Evolutionary conservation across 148 eudicot genomes (phyloP), one percentile per base, ranked within the genome.

Genomic region (Simmondsia chinensis): DNA sequence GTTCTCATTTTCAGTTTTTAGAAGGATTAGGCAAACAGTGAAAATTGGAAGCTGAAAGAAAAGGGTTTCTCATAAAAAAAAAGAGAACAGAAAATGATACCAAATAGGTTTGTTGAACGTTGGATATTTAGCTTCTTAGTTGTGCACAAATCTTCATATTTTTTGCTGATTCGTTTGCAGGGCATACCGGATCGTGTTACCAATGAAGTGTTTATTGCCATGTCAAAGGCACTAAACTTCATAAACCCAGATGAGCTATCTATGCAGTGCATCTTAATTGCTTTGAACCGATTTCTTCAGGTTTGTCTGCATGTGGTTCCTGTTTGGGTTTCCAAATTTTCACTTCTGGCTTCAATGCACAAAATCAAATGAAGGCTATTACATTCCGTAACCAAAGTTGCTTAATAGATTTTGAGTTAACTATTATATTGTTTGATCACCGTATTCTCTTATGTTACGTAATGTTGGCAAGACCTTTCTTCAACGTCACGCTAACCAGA

Each of bases 141-240:
- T 14, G 3, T 20, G n/a, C 29, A 13, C 14, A 17, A 9, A 15
- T 20, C 26, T 44, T 42, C n/a, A n/a, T n/a, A n/a, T n/a, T n/a
- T 45, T 38, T 47, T 44, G 43, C 20, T 16, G 42, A 33, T 50
- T 48, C n/a, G n/a, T n/a, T 48, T 62, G 46, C 57, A 93, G 99
- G 99, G 96, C 19, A 33, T 93, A 63, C 99, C 99, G 39, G 99
- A 86, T 51, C 80, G 99, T 43, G 95, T 93, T 20, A 93, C 99
- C 16, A 70, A 77, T 36, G 99, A 93, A 74, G 99, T 93, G 48
- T 93, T 93, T 43, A 87, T 93, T 64, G 94, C 99, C 74, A 93
- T 93, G 99, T 93, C 99, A 58, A 93, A 93, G 72, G 96, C 99
- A 22, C 69, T 93, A 28, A 93, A 93, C 67, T 93, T 93, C 71